These are phyloP conservation scores for Megacollybia marginata DNA, from an alignment of 768 basidiomycete genomes.

Conservation along the genomic window DNA sequence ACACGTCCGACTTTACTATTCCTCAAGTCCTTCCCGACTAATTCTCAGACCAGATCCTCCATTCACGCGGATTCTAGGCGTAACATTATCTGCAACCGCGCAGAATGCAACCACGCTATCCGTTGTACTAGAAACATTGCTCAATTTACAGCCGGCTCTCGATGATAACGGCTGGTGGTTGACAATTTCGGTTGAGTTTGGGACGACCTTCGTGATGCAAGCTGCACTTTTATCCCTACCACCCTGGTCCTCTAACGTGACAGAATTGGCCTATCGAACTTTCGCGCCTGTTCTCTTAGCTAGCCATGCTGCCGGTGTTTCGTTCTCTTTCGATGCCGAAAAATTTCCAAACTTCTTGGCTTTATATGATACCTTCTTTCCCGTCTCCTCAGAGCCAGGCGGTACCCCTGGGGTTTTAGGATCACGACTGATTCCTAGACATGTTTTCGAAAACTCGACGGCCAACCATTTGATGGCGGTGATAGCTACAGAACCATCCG, in stretches of 20 bases:
- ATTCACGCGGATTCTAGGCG: background rate
- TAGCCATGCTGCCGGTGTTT: background rate
- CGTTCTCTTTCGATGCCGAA: background rate
- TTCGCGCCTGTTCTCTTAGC: background rate
- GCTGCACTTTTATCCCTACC: slow-evolving; percentile 3
- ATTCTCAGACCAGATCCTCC: background rate
- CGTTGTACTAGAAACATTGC: slow-evolving; percentile 1
- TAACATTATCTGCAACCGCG: background rate
- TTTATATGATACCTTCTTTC: background rate
- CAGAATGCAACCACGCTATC: background rate
- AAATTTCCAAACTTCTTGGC: background rate
- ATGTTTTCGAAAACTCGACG: slow-evolving; percentile 4
- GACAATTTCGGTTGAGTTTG: slow-evolving; percentile 2
- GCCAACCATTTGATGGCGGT: slow-evolving; percentile 2
- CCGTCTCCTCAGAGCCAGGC: background rate
- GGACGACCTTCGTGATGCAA: slow-evolving; percentile 2
- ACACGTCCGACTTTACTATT: background rate
- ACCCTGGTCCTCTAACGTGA: background rate
- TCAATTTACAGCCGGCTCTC: slow-evolving; percentile 2
- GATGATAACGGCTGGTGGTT: slow-evolving; percentile 5
- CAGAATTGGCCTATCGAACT: background rate
- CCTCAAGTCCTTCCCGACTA: no score
- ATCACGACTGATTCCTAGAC: slow-evolving; percentile 6
- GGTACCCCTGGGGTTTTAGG: background rate
- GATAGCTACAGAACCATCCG: slow-evolving; percentile 2